Conservation (phyloP, 495 filamentous ascomycete species). For the Neurospora sp. region DNA sequence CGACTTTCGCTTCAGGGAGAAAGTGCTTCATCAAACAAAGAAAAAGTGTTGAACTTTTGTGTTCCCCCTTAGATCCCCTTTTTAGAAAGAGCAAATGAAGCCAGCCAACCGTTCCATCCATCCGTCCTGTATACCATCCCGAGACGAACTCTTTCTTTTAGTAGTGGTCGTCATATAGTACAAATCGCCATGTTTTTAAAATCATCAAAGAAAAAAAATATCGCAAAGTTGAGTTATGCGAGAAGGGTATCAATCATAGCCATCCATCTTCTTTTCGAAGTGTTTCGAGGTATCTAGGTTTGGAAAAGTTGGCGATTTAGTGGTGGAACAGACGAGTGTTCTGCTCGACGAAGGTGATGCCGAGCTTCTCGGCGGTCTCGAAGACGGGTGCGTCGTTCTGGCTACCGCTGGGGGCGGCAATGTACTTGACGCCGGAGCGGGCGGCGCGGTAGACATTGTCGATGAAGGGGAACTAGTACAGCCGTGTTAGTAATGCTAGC, state of each 20-base stretch:
- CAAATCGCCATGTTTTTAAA: background rate
- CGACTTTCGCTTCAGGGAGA: background rate
- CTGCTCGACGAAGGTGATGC: slow-evolving; percentile 87
- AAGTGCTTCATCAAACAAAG: background rate
- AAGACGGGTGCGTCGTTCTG: slow-evolving; percentile 87
- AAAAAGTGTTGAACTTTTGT: slow-evolving; percentile 16
- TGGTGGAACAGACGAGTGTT: slow-evolving; percentile 83
- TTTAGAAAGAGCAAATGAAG: background rate
- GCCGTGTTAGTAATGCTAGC: slow-evolving; percentile 7
- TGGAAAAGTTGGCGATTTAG: slow-evolving; percentile 27
- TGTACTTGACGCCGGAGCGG: slow-evolving; percentile 86
- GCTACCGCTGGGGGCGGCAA: slow-evolving; percentile 85
- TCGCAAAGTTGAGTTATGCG: background rate
- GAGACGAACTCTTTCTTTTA: background rate
- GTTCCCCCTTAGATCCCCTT: background rate
- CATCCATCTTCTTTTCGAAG: background rate
- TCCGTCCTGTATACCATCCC: background rate
- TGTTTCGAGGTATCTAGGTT: slow-evolving; percentile 1
- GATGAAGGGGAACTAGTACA: slow-evolving; percentile 78
- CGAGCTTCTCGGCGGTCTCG: slow-evolving; percentile 84
- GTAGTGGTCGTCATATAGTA: slow-evolving; percentile 7
- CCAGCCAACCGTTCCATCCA: background rate
- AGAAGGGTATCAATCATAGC: background rate
- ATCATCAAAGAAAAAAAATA: background rate
- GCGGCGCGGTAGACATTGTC: slow-evolving; percentile 92